Percentiles rank a stretch among this genome's conserved stretches.
Conservation (phyloP, 352 stramenopile genomes). For the Pythium aphanidermatum region DNA sequence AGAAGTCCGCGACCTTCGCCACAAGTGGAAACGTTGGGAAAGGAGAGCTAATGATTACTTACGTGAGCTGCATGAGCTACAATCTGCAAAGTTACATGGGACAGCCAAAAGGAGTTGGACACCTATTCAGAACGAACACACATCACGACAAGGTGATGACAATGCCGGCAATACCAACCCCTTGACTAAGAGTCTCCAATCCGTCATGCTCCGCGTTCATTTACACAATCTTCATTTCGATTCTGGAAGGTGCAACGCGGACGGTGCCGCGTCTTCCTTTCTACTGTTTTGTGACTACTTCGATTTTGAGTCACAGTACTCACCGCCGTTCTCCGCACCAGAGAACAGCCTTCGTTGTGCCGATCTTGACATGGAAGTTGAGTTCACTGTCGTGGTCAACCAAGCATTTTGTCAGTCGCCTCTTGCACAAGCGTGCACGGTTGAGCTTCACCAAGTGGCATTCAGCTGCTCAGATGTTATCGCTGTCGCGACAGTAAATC, state of each 20-base stretch:
- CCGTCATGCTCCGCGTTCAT: too few species aligned
- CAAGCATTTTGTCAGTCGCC: conserved; percentile 19
- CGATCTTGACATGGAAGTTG: conserved; percentile 27
- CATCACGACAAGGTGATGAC: too few species aligned
- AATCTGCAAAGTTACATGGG: conserved; percentile 1
- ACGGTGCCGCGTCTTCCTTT: conserved; percentile 1
- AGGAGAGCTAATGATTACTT: conserved; percentile 19
- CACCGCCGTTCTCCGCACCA: conserved; percentile 14
- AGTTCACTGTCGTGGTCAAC: conserved; percentile 25
- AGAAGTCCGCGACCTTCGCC: conserved; percentile 9
- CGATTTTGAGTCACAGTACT: conserved; percentile 36
- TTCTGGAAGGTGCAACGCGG: too few species aligned
- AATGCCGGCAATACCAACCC: too few species aligned
- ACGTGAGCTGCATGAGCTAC: conserved; percentile 18
- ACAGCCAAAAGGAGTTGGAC: too few species aligned
- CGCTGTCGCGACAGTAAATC: not conserved
- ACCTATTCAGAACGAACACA: too few species aligned
- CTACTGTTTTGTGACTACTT: conserved; percentile 35
- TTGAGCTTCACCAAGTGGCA: conserved; percentile 23
- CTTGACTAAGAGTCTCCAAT: not conserved
- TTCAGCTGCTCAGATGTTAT: conserved; percentile 8
- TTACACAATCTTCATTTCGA: not conserved
- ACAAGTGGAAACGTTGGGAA: conserved; percentile 17
- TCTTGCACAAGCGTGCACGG: conserved; percentile 1
- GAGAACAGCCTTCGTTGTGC: not conserved